A percentile compares a stretch with the other conserved stretches of the same genome.
phyloP scores from a whole-genome alignment of 495 filamentous ascomycete species.

The Aspergillus olivimuriae region DNA sequence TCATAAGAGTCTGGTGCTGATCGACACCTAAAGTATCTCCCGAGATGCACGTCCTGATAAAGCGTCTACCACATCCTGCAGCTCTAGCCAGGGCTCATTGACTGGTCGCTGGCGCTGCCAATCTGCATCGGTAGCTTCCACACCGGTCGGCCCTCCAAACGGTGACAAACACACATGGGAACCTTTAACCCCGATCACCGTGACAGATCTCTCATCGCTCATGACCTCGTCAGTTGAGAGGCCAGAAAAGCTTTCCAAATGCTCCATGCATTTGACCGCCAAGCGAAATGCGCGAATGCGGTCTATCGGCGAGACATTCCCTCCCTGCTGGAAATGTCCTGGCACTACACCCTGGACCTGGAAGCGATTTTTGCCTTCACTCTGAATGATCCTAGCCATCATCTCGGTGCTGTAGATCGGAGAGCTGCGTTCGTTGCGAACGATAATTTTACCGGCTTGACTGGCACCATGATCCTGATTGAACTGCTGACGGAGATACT shows the following conservation, averaged over 20 bases:
- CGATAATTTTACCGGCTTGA: conserved; percentile 82
- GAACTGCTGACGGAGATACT: conserved; percentile 78
- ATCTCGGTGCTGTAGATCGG: conserved; percentile 82
- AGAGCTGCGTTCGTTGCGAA: conserved; percentile 86
- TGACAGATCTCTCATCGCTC: conserved; percentile 56
- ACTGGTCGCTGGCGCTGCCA: conserved; percentile 81
- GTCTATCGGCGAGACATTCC: conserved; percentile 88
- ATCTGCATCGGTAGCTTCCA: conserved; percentile 80
- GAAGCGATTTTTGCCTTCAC: conserved; percentile 81
- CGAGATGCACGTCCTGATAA: conserved; percentile 1
- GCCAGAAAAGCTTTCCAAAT: conserved; percentile 67
- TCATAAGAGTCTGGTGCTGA: no score
- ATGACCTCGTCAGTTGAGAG: conserved; percentile 57
- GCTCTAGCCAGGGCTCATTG: conserved; percentile 70
- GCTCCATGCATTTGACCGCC: conserved; percentile 82
- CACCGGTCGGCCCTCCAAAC: conserved; percentile 52
- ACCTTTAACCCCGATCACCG: conserved; percentile 85
- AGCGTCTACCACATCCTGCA: conserved; percentile 60
- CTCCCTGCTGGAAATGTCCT: conserved; percentile 95
- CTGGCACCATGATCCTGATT: conserved; percentile 75
- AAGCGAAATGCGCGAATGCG: conserved; percentile 82
- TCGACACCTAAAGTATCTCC: background rate
- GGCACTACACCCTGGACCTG: conserved; percentile 85
- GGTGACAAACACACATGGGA: conserved; percentile 76
- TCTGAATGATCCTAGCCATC: conserved; percentile 86